Base-by-base conservation (phyloP, 257 asterid species). In the Nyctanthes arbortristis region DNA sequence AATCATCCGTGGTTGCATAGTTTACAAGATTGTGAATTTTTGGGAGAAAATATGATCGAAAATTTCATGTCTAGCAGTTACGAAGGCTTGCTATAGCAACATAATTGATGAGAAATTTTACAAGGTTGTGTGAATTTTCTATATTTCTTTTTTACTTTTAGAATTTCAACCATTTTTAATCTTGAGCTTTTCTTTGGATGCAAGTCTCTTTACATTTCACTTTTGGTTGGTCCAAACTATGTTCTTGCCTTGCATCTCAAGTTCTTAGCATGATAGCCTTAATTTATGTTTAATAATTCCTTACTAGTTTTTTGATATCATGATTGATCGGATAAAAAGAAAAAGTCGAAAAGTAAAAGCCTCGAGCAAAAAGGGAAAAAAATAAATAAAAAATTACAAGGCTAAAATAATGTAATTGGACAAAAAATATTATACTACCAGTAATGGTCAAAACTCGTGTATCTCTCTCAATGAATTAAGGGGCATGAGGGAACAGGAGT, bases 171-270 rank as follows among this genome's bases (percentile, higher is more conserved):
- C 4, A 1, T 2, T 40, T 13, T 69, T 58, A 69, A 4, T 35
- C 7, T 29, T 58, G 29, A 12, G 59, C 5, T 68, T 24, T 59
- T 33, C 43, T 20, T 7, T 65, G 7, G 5, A 7, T 57, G 31
- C 35, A 56, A 32, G 60, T 68, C 14, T 52, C 59, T 52, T 22
- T 52, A 52, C 31, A 9, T 24, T 52, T 52, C 11, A 9, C 59
- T 52, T 22, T 52, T 52, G 31, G 14, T 54, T 33, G 12, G 22
- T 40, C 58, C 39, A 34, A 47, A 62, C 63, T 62, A 32, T 63
- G 65, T 71, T 47, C 75, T 47, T 71, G 52, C 58, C 69, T 71
- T 71, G 69, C 69, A 62, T 49, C 33, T 52, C 32, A 63, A 71
- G 75, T 49, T 52, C 59, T 52, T 24, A 24, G n/a, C 30, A 22